A percentile compares a stretch with the other conserved stretches of the same genome.
Conservation (phyloP, 805 yeast genomes). For the Kodamaea fukazawae region DNA sequence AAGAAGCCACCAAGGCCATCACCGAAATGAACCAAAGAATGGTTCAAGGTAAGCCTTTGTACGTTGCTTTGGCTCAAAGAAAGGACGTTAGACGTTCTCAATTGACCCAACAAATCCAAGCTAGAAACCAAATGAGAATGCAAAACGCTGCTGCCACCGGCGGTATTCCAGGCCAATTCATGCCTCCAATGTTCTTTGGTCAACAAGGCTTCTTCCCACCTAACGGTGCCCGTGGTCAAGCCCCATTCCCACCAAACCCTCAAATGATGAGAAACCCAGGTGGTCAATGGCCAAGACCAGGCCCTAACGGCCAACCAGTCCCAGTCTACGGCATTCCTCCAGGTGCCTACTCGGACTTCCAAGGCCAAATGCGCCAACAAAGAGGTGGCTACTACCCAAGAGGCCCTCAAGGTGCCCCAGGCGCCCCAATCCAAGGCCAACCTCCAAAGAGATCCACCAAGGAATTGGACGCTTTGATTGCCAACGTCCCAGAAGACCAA, state of each 20-base stretch:
- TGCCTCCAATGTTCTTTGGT: constrained; percentile 82
- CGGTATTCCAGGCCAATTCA: constrained; percentile 83
- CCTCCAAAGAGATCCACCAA: constrained; percentile 32
- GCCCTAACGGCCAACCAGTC: constrained; percentile 82
- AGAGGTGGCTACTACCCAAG: constrained; percentile 56
- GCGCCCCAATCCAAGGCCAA: constrained; percentile 12
- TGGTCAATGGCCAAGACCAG: constrained; percentile 70
- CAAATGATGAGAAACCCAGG: constrained; percentile 64
- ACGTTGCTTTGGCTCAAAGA: constrained; percentile 98
- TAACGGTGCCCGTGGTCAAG: constrained; percentile 75
- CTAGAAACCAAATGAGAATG: constrained; percentile 96
- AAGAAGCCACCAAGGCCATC: constrained; percentile 98
- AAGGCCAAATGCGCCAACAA: constrained; percentile 48
- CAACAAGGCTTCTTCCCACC: constrained; percentile 84
- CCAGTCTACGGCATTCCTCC: constrained; percentile 87
- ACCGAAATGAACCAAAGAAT: constrained; percentile 97
- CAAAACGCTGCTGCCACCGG: constrained; percentile 93
- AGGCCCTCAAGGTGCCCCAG: constrained; percentile 38
- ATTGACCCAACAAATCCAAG: constrained; percentile 95
- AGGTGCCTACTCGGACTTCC: constrained; percentile 57
- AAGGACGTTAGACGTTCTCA: constrained; percentile 97
- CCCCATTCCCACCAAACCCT: constrained; percentile 77
- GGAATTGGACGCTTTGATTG: constrained; percentile 60
- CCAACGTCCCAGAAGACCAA: constrained; percentile 75
- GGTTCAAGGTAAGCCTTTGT: constrained; percentile 92